Conservation (phyloP, 2,329 filamentous ascomycete genomes). For the Trichoderma hamatum region DNA sequence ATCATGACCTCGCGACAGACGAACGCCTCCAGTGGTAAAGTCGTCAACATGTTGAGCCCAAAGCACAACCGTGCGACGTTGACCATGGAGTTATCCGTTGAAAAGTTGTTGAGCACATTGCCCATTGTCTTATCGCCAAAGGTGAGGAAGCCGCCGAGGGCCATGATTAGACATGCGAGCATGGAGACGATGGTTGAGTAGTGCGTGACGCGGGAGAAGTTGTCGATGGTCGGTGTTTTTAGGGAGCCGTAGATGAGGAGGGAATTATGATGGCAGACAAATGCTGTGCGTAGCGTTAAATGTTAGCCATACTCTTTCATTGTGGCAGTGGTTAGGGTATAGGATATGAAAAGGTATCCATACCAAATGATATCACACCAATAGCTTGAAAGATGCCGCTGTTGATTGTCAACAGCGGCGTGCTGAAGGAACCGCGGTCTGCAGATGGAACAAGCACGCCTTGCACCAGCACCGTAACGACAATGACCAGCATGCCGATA, state of each 20-base stretch:
- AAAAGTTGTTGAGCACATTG: slow-evolving; percentile 98
- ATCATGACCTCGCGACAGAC: slow-evolving; percentile 97
- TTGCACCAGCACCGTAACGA: slow-evolving; percentile 85
- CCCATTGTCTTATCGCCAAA: slow-evolving; percentile 91
- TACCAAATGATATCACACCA: slow-evolving; percentile 96
- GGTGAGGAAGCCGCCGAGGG: slow-evolving; percentile 83
- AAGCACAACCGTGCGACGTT: slow-evolving; percentile 95
- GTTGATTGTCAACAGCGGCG: slow-evolving; percentile 76
- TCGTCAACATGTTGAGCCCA: slow-evolving; percentile 98
- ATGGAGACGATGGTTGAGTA: slow-evolving; percentile 90
- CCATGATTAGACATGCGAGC: slow-evolving; percentile 88
- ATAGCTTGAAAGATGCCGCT: slow-evolving; percentile 92
- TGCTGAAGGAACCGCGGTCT: slow-evolving; percentile 70
- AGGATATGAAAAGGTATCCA: slow-evolving; percentile 33
- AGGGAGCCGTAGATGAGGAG: slow-evolving; percentile 96
- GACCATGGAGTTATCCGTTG: slow-evolving; percentile 85
- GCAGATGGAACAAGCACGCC: slow-evolving; percentile 73
- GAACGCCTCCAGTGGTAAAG: slow-evolving; percentile 92
- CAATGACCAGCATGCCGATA: slow-evolving; percentile 88
- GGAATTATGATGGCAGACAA: slow-evolving; percentile 87
- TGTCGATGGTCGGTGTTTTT: slow-evolving; percentile 90
- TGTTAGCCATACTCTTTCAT: not conserved
- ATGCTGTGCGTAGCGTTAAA: slow-evolving; percentile 46
- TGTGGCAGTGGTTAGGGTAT: not conserved
- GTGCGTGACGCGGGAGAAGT: slow-evolving; percentile 91